These are phyloP conservation scores for Kluyveromyces siamensis DNA, from an alignment of 805 yeast species.

Conservation along the genomic window DNA sequence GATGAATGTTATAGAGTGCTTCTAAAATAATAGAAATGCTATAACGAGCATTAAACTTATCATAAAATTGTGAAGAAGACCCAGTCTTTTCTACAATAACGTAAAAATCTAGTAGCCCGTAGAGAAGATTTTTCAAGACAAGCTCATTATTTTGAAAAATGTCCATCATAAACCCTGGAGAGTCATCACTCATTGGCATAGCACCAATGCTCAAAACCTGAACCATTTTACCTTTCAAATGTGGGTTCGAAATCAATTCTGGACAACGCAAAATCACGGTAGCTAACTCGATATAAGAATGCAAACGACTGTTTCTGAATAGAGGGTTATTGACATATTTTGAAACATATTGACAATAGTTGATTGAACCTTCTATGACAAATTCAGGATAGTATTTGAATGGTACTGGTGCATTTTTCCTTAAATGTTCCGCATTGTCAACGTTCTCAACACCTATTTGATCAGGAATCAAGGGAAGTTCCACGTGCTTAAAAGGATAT, in stretches of 20 bases:
- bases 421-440: conserved; percentile 65
- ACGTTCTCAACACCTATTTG: conserved; percentile 54
- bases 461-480: conserved; percentile 52
- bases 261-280: conserved; percentile 76
- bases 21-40: conserved; percentile 78
- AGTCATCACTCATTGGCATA: conserved; percentile 42
- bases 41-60: conserved; percentile 85
- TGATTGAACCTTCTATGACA: conserved; percentile 71
- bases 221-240: conserved; percentile 75
- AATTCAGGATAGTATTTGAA: conserved; percentile 84
- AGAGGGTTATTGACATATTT: conserved; percentile 50
- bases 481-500: conserved; percentile 45
- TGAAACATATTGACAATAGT: conserved; percentile 56
- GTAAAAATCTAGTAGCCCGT: conserved; percentile 80
- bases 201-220: conserved; percentile 76
- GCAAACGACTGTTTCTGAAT: conserved; percentile 42
- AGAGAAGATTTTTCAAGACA: conserved; percentile 58
- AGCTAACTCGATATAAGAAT: conserved; percentile 57
- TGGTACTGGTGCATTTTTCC: conserved; percentile 58
- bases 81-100: conserved; percentile 96
- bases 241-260: conserved; percentile 83
- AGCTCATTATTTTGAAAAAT: conserved; percentile 56
- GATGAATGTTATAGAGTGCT: conserved; percentile 68
- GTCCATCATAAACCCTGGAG: conserved; percentile 66
- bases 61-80: conserved; percentile 89